Percentiles rank a stretch among this genome's conserved stretches.
Conservation (phyloP, 176 grass and related monocot species). For the Bolboschoenus planiculmis region DNA sequence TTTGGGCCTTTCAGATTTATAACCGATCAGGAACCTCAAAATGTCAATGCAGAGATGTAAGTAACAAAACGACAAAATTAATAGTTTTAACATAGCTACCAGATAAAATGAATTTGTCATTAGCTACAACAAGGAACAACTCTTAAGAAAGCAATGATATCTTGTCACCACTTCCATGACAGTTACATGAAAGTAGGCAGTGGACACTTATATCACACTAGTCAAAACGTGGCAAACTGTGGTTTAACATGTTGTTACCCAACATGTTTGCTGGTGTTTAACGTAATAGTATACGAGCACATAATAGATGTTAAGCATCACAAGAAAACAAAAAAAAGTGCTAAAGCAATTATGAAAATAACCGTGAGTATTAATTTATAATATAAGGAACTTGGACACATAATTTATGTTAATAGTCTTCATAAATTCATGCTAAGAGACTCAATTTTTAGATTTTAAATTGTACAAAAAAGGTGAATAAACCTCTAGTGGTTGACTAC, state of each 20-base stretch:
- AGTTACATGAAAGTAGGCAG: not conserved
- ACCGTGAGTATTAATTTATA: not conserved
- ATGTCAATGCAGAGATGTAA: not conserved
- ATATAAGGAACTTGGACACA: not conserved
- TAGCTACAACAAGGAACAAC: not conserved
- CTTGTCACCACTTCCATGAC: not conserved
- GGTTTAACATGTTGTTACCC: not conserved
- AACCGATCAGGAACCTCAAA: not conserved
- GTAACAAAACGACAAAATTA: not conserved
- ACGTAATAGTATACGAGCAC: not conserved
- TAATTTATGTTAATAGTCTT: not conserved
- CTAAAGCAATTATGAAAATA: not conserved
- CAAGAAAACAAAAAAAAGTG: not conserved
- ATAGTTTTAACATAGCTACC: not conserved
- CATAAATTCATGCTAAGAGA: not conserved
- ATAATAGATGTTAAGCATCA: not conserved
- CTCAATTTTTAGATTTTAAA: not conserved
- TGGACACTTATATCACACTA: not conserved
- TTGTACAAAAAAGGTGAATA: not conserved
- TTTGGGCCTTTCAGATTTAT: not conserved
- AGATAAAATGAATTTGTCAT: not conserved
- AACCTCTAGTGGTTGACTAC: not conserved
- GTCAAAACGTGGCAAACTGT: not conserved
- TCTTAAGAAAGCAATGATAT: not conserved
- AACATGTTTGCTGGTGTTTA: not conserved